Percentiles rank a stretch among this genome's conserved stretches.
These are phyloP conservation scores for Buxus sempervirens DNA, from an alignment of 164 flowering plant genomes.

Conservation along the genomic window DNA sequence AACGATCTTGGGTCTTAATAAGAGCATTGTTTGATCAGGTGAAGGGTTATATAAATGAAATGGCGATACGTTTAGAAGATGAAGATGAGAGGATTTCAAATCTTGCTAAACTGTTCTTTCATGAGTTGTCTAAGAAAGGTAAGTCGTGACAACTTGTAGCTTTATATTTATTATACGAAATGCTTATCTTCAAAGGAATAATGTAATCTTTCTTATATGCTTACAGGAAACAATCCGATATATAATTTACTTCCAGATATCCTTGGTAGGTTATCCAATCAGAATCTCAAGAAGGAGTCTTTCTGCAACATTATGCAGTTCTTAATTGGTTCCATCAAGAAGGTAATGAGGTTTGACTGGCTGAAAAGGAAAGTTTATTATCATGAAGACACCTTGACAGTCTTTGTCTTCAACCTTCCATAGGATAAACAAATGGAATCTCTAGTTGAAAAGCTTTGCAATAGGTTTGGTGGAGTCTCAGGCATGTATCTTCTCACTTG, in stretches of 20 bases:
- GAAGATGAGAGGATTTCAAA: slow-evolving; percentile 88
- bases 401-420: slow-evolving; percentile 8
- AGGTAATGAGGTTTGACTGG: slow-evolving; percentile 44
- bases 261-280: slow-evolving; percentile 77
- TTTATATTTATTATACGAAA: neutral
- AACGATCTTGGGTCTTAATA: neutral
- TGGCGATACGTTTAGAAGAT: slow-evolving; percentile 87
- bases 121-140: slow-evolving; percentile 97
- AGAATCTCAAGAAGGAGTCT: slow-evolving; percentile 58
- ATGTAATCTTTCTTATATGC: neutral
- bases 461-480: slow-evolving; percentile 81
- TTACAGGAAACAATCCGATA: slow-evolving; percentile 89
- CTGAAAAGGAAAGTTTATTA: neutral
- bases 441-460: slow-evolving; percentile 94
- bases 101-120: slow-evolving; percentile 88
- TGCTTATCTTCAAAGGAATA: slow-evolving; percentile 8
- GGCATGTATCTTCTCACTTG: slow-evolving; percentile 35
- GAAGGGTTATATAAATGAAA: slow-evolving; percentile 93
- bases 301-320: slow-evolving; percentile 97
- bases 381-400: neutral
- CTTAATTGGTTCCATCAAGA: slow-evolving; percentile 86
- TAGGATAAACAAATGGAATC: slow-evolving; percentile 99
- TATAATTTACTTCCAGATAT: slow-evolving; percentile 98
- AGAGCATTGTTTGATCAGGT: slow-evolving; percentile 47
- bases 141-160: slow-evolving; percentile 1